Base-by-base conservation (phyloP, 441 rosid genomes). In the Erysimum cheiri region DNA sequence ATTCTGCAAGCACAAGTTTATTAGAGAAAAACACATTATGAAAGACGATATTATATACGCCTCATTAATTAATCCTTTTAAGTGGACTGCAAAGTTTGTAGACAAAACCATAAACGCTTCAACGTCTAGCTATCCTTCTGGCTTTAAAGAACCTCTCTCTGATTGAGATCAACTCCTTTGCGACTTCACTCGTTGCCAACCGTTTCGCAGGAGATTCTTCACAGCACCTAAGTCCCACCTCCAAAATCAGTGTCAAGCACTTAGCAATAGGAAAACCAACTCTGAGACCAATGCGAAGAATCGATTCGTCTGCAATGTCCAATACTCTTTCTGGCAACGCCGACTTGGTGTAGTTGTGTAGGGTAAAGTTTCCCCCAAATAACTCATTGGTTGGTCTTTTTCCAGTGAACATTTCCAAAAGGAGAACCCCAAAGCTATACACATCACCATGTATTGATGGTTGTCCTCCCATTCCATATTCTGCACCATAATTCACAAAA, bases 371-470 rank as follows among this genome's bases (percentile, higher is more conserved):
- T 24, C 63, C 78, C 0, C 29, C 52, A 48, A 80, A 71, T 22
- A 55, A 40, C 8, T 69, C 77, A 44, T 72, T 70, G 2, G 76
- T 75, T 37, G 82, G 80, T 36, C 67, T 33, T 67, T 72, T 71
- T 26, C 28, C 28, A 26, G 28, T 26, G 28, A 26, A 26, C 28
- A 26, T 26, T 26, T 26, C 28, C 28, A 26, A 26, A 26, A 26
- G 28, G 4, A 26, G 28, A 26, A 26, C 28, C 28, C 28, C 28
- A 26, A 26, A 26, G 28, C 28, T 26, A 26, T 26, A 26, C 28
- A 26, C 28, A 26, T 26, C 28, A 3, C 28, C 28, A 26, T 26
- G 28, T 32, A 32, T 37, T 9, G 41, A 37, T 37, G 41, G 41
- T 1, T 37, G 41, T 3, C 41, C 41, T 10, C 41, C 41, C 41